phyloP scores from a whole-genome alignment of 1,284 basidiomycete genomes.

The Schizophyllum commune region DNA sequence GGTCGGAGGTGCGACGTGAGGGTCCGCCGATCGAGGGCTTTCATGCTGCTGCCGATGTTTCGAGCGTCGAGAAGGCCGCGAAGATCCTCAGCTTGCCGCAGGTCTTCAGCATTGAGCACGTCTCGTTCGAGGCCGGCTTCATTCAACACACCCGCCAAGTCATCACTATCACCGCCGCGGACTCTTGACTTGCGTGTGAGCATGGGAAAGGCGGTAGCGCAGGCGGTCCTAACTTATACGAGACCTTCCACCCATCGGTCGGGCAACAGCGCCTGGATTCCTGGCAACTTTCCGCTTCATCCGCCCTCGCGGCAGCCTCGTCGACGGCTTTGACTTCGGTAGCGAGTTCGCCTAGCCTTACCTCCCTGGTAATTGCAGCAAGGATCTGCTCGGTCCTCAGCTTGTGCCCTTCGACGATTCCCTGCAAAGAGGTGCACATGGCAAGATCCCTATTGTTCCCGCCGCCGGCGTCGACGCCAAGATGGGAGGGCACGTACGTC shows the following conservation, averaged over 20 bases:
- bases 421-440: slow-evolving; percentile 93
- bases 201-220: slow-evolving; percentile 97
- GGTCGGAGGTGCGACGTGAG: slow-evolving; percentile 96
- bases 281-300: slow-evolving; percentile 87
- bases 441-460: slow-evolving; percentile 95
- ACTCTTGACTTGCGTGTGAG: slow-evolving; percentile 98
- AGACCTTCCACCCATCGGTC: slow-evolving; percentile 98
- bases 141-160: slow-evolving; percentile 97
- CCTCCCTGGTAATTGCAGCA: slow-evolving; percentile 89
- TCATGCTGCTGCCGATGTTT: slow-evolving; percentile 95
- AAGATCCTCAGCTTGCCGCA: slow-evolving; percentile 83
- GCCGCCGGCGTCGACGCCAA: slow-evolving; percentile 89
- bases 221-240: slow-evolving; percentile 96
- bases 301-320: slow-evolving; percentile 84
- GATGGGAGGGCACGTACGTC: slow-evolving; percentile 93
- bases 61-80: slow-evolving; percentile 86
- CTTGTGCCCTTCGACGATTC: slow-evolving; percentile 99
- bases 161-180: slow-evolving; percentile 89
- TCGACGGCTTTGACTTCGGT: slow-evolving; percentile 95
- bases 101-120: slow-evolving; percentile 83
- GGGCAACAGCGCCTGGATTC: no score
- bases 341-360: slow-evolving; percentile 97
- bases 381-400: slow-evolving; percentile 70
- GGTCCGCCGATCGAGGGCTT: slow-evolving; percentile 96
- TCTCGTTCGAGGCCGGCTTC: slow-evolving; percentile 96